A percentile compares a stretch with the other conserved stretches of the same genome.
Evolutionary conservation across 441 rosid genomes (phyloP).

Genomic region (Croton setiger): DNA sequence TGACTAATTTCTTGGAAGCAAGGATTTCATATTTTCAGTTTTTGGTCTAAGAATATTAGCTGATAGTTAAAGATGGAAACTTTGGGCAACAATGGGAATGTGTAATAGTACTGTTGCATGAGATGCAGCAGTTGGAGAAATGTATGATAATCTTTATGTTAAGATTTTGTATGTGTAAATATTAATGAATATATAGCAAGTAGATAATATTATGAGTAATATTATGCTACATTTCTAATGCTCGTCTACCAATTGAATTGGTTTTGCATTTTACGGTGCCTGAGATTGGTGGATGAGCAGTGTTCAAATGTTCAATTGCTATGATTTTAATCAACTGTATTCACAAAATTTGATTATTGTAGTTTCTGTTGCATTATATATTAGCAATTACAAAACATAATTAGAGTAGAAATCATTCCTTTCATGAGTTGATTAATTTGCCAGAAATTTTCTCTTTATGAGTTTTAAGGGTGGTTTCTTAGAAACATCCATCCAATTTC

Average conservation of each 20-base stretch:
- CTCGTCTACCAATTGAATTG: not conserved
- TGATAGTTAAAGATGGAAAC: not conserved
- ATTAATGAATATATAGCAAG: not conserved
- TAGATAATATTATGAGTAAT: not conserved
- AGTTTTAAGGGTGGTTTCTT: too few relatives aligned
- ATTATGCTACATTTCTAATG: not conserved
- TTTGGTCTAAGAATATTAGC: not conserved
- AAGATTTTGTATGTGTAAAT: not conserved
- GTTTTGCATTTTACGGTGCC: not conserved
- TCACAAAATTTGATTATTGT: too few relatives aligned
- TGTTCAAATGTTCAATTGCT: not conserved
- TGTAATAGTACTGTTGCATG: too few relatives aligned
- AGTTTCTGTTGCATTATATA: too few relatives aligned
- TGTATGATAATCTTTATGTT: not conserved
- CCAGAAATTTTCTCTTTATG: too few relatives aligned
- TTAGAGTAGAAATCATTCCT: too few relatives aligned
- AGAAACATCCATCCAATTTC: too few relatives aligned
- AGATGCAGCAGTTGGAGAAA: not conserved
- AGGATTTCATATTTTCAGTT: not conserved
- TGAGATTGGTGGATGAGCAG: not conserved
- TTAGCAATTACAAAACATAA: too few relatives aligned
- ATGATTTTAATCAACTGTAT: too few relatives aligned
- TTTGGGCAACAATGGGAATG: not conserved
- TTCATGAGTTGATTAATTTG: too few relatives aligned
- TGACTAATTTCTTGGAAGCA: not conserved